A percentile compares a stretch with the other conserved stretches of the same genome.
Evolutionary conservation across 495 filamentous ascomycete species (phyloP).

Genomic region (Xylaria bambusicola): DNA sequence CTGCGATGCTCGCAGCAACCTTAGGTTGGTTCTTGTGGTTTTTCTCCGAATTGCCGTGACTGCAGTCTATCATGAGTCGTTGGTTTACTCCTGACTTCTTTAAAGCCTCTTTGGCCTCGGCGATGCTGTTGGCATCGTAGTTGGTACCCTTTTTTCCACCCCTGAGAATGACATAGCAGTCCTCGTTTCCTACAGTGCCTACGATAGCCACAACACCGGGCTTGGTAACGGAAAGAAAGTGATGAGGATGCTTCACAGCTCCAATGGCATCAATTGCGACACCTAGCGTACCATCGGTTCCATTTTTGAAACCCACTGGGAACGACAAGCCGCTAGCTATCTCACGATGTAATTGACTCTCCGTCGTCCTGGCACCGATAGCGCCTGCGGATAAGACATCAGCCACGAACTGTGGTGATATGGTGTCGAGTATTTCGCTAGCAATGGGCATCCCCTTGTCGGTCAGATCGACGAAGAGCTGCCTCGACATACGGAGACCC

Average conservation of each 20-base stretch:
- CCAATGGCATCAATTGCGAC: slow-evolving; percentile 97
- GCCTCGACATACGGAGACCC: slow-evolving; percentile 80
- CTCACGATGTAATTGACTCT: slow-evolving; percentile 93
- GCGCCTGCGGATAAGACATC: slow-evolving; percentile 91
- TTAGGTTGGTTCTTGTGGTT: slow-evolving; percentile 97
- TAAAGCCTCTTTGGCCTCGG: slow-evolving; percentile 70
- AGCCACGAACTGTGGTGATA: slow-evolving; percentile 97
- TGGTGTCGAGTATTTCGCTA: slow-evolving; percentile 98
- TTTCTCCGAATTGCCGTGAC: slow-evolving; percentile 94
- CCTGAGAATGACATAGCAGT: slow-evolving; percentile 96
- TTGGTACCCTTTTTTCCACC: slow-evolving; percentile 94
- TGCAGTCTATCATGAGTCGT: slow-evolving; percentile 97
- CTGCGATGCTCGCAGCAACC: slow-evolving; percentile 78
- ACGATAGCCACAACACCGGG: slow-evolving; percentile 96
- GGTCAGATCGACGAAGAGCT: slow-evolving; percentile 94
- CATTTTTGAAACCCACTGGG: slow-evolving; percentile 99
- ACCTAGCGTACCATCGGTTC: slow-evolving; percentile 87
- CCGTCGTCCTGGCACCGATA: slow-evolving; percentile 92
- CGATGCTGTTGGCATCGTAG: slow-evolving; percentile 84
- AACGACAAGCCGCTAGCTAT: slow-evolving; percentile 92
- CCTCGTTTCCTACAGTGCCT: slow-evolving; percentile 92
- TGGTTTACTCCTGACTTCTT: slow-evolving; percentile 64
- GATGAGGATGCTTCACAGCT: slow-evolving; percentile 87
- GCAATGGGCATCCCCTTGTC: slow-evolving; percentile 96
- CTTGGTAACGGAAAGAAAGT: slow-evolving; percentile 98